Base-by-base conservation (phyloP, 31 red algal genomes). In the Pterothamnion heteromorphum region DNA sequence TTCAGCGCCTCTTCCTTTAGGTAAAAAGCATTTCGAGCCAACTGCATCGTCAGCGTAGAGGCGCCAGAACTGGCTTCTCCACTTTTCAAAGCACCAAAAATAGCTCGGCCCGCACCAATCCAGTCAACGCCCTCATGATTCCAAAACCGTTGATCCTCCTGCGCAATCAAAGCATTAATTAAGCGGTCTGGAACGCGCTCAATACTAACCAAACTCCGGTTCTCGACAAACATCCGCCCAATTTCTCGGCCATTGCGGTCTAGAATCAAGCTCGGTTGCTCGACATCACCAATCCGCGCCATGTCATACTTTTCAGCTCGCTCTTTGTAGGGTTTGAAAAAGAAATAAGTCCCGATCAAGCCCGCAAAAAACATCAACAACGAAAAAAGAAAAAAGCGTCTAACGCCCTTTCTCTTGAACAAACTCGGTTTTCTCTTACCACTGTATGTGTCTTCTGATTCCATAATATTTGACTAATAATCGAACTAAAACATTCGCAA, bases 1-100 rank as follows among this genome's bases (percentile, higher is more conserved):
- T 32, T 14, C 80, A 23, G 18, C 14, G 14, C 14, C 80, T 83
- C 80, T 9, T 32, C 80, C 23, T 28, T 9, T 20, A 83, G 28
- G 30, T 83, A 22, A 83, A 20, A 83, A 83, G 80, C 21, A 22
- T 83, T 83, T 28, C 80, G 80, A 5, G 80, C 80, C 18, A 83
- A 32, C 80, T 83, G 80, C 80, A 20, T 9, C 14, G 80, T 83
- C 21, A 83, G 21, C 80, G 80, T 83, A 28, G 20, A 14, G 20
- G 80, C 80, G 21, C 80, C 80, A 22, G 14, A 5, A 83, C 20
- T 20, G 14, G 28, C 23, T 23, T 26, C 30, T 83, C 80, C 80
- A 9, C 80, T 24, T 26, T 83, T 83, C 18, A 83, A 9, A 14
- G 5, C 28, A 14, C n/a, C 14, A 18, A 64, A 64, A n/a, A 64